Conservation (phyloP, 164 flowering plant genomes). For the Saururus chinensis region DNA sequence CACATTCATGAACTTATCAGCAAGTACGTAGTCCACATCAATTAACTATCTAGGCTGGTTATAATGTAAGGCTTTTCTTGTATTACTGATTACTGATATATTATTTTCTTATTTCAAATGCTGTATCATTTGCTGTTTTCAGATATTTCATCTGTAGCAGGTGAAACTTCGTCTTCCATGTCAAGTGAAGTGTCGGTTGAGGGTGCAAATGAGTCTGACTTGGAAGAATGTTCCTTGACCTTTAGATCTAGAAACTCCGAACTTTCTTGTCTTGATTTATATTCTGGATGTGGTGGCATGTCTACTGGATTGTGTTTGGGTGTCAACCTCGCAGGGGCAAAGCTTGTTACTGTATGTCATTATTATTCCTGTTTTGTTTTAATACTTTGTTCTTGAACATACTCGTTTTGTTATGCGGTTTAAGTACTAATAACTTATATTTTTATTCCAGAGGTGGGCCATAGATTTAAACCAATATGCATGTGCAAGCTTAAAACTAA, state of each 20-base stretch:
- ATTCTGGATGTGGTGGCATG: constrained; percentile 92
- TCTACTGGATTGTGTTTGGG: constrained; percentile 84
- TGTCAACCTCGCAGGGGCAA: constrained; percentile 33
- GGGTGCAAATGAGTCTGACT: constrained; percentile 4
- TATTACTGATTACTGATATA: too few relatives aligned
- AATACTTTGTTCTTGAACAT: not conserved
- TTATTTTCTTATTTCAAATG: not conserved
- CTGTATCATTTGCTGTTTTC: not conserved
- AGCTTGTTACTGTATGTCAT: constrained; percentile 63
- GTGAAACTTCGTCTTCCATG: constrained; percentile 29
- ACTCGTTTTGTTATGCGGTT: too few relatives aligned
- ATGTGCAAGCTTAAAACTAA: constrained; percentile 47
- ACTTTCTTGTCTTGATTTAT: constrained; percentile 47
- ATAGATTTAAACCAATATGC: constrained; percentile 66
- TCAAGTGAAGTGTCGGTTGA: constrained; percentile 21
- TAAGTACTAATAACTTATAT: not conserved
- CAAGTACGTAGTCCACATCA: constrained; percentile 14
- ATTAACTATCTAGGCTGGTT: not conserved
- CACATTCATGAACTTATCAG: constrained; percentile 23
- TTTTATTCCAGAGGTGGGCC: constrained; percentile 62
- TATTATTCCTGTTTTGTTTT: not conserved
- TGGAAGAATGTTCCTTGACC: constrained; percentile 4
- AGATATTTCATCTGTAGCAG: constrained; percentile 11
- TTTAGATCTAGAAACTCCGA: constrained; percentile 10
- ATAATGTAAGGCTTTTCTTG: too few relatives aligned